Conservation (phyloP, 1,139 yeast species). For the Meyerozyma smithsonii region DNA sequence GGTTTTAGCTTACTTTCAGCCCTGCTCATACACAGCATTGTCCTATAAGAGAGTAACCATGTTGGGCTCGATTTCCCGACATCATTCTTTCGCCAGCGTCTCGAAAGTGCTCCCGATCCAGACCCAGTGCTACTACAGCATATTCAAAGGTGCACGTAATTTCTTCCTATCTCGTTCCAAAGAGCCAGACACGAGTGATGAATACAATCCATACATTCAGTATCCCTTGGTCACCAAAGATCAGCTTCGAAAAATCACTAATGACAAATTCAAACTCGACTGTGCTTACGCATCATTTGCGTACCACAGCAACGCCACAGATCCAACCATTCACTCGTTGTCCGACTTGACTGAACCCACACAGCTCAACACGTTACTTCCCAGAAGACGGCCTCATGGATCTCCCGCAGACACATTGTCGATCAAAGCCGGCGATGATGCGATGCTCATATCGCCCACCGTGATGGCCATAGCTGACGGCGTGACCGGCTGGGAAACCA, state of each 20-base stretch:
- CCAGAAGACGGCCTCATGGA: constrained; percentile 50
- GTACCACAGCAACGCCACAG: constrained; percentile 38
- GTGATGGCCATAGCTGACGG: constrained; percentile 60
- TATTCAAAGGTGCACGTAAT: constrained; percentile 24
- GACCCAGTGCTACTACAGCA: background rate
- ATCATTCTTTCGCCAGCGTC: background rate
- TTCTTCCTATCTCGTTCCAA: constrained; percentile 23
- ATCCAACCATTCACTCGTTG: constrained; percentile 44
- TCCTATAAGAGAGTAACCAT: too few relatives aligned
- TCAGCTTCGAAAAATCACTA: constrained; percentile 36
- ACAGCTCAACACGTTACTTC: constrained; percentile 41
- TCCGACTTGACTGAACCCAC: constrained; percentile 51
- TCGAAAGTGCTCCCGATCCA: background rate
- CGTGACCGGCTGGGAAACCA: constrained; percentile 55
- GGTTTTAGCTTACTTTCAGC: too few relatives aligned
- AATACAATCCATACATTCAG: constrained; percentile 34
- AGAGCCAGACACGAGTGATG: constrained; percentile 17
- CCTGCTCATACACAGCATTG: too few relatives aligned
- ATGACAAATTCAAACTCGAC: constrained; percentile 42
- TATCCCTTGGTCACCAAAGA: constrained; percentile 41
- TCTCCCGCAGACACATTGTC: constrained; percentile 51
- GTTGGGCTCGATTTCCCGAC: background rate
- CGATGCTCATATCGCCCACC: constrained; percentile 55
- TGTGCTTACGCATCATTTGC: constrained; percentile 46
- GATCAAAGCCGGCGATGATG: constrained; percentile 57